Evolutionary conservation across 176 grass and related monocot species (phyloP), one percentile per base, ranked within the genome.

Genomic region (Calamus simplicifolius): DNA sequence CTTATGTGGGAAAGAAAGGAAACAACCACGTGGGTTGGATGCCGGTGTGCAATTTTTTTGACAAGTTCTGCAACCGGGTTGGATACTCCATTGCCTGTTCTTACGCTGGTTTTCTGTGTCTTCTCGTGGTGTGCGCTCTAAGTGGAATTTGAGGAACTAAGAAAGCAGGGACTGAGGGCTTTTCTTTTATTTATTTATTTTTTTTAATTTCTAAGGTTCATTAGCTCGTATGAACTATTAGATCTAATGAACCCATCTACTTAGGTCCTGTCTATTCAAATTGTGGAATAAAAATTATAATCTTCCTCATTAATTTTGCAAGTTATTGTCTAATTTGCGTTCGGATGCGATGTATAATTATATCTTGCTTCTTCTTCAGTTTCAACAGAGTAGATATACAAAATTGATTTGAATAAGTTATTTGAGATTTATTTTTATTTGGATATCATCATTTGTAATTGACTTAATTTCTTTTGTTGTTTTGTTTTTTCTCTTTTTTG

Each of bases 1-100:
- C 38, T 7, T 15, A 25, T 4, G 18, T 64, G 61, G 61, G 18
- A 18, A 64, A 64, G 62, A 18, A 64, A 6, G 62, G 62, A 18
- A 64, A 64, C 48, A 50, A 14, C 21, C 18, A 27, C 18, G 51
- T 5, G 14, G 62, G 62, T 8, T 64, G 62, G 62, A n/a, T 64
- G 12, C 19, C 5, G 43, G 62, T 64, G 48, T 64, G 62, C 62
- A 17, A 64, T 27, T 64, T 27, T 38, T 25, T 17, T 15, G 19
- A 64, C 2, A 64, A 50, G 19, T 64, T 25, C 43, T 64, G 62
- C 62, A 50, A 6, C 18, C 31, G 35, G 49, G 5, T 50, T 19
- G 19, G 14, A 8, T 26, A 50, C 35, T 64, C 62, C 43, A 5
- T 64, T 19, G 21, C 6, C 5, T 64, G 61, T 50, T 64, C 38